These are phyloP conservation scores for Pugionium dolabratum DNA, from an alignment of 345 rosid species.

Conservation along the genomic window DNA sequence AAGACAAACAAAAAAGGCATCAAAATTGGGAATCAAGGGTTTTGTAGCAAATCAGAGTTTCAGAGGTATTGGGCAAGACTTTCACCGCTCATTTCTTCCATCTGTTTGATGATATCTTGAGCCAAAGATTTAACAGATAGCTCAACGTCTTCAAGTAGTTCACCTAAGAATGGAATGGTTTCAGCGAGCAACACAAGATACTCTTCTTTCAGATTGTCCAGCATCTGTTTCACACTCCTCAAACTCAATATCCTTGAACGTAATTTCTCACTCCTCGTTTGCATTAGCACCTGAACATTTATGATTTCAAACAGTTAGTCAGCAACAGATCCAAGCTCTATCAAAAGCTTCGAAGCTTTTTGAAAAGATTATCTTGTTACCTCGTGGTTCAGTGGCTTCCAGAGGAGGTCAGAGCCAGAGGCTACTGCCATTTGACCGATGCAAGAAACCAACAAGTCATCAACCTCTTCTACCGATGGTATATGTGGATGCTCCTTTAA, in stretches of 20 bases:
- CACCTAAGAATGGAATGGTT: slow-evolving; percentile 88
- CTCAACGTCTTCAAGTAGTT: slow-evolving; percentile 83
- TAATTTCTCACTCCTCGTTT: slow-evolving; percentile 83
- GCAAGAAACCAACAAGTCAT: slow-evolving; percentile 68
- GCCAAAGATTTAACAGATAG: slow-evolving; percentile 75
- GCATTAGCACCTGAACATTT: slow-evolving; percentile 71
- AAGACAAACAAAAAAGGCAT: slow-evolving; percentile 19
- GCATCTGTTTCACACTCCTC: slow-evolving; percentile 66
- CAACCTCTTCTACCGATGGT: slow-evolving; percentile 73
- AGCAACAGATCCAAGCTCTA: not conserved
- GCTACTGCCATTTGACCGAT: slow-evolving; percentile 95
- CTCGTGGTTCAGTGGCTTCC: slow-evolving; percentile 95
- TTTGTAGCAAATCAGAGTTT: slow-evolving; percentile 12
- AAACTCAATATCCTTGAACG: slow-evolving; percentile 74
- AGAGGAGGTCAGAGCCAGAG: slow-evolving; percentile 83
- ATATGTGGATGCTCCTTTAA: slow-evolving; percentile 56
- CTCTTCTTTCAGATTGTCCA: slow-evolving; percentile 86
- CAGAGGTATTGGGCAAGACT: slow-evolving; percentile 64
- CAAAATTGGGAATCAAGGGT: slow-evolving; percentile 20
- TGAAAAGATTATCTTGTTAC: slow-evolving; percentile 39
- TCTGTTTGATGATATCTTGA: slow-evolving; percentile 77
- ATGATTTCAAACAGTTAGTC: not conserved
- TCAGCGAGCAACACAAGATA: slow-evolving; percentile 75
- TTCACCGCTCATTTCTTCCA: slow-evolving; percentile 94
- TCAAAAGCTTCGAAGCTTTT: not conserved